These are phyloP conservation scores for Tympanopsis confertula DNA, from an alignment of 2,329 filamentous ascomycete species.

Conservation along the genomic window DNA sequence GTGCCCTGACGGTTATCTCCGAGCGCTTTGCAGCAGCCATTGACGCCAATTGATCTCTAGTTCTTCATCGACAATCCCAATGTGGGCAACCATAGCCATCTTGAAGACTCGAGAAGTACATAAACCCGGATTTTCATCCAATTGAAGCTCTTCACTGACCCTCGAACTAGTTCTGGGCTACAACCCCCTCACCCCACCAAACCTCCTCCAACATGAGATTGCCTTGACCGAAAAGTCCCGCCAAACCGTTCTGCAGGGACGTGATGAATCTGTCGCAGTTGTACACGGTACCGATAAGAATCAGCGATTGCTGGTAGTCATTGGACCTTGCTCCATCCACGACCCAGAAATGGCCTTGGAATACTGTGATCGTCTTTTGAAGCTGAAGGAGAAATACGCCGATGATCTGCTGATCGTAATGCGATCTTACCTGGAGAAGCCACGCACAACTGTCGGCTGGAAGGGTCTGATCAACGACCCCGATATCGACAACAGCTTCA, in stretches of 20 bases:
- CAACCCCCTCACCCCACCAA: slow-evolving; percentile 84
- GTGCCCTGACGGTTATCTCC: too few relatives aligned
- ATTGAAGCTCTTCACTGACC: slow-evolving; percentile 2
- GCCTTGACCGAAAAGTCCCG: slow-evolving; percentile 43
- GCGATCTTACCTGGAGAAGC: slow-evolving; percentile 97
- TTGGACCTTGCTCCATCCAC: slow-evolving; percentile 95
- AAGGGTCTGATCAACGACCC: slow-evolving; percentile 98
- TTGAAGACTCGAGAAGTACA: slow-evolving; percentile 77
- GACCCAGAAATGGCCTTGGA: slow-evolving; percentile 81
- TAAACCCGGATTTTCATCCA: slow-evolving; percentile 4
- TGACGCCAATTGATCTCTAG: slow-evolving; percentile 20
- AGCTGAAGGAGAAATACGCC: slow-evolving; percentile 76
- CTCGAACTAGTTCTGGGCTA: slow-evolving; percentile 61
- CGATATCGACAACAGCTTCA: slow-evolving; percentile 94
- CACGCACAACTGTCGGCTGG: slow-evolving; percentile 94
- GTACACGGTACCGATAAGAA: slow-evolving; percentile 57
- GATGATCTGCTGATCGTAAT: slow-evolving; percentile 90
- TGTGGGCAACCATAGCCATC: slow-evolving; percentile 61
- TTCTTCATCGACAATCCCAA: slow-evolving; percentile 72
- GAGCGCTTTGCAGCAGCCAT: not conserved
- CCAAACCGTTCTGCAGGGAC: slow-evolving; percentile 46
- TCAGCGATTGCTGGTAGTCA: slow-evolving; percentile 53
- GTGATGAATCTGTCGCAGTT: slow-evolving; percentile 54
- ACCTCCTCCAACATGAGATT: slow-evolving; percentile 92
- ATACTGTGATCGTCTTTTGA: slow-evolving; percentile 77